Evolutionary conservation across 2,329 filamentous ascomycete species (phyloP), one percentile per base, ranked within the genome.

Genomic region (Xylaria sp.): DNA sequence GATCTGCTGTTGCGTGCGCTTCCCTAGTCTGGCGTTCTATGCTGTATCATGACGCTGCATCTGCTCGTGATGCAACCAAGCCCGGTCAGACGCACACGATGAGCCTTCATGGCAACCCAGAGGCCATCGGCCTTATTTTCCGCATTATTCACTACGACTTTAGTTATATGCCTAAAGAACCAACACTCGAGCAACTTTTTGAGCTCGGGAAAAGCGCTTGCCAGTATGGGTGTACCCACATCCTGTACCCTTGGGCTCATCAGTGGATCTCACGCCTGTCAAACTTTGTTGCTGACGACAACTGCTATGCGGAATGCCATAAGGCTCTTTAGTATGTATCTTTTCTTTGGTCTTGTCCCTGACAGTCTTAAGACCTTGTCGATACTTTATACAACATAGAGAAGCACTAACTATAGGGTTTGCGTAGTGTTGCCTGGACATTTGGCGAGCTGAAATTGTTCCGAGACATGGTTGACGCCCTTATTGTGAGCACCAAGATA

Each of bases 71-170:
- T 8, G 61, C 51, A 6, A 13, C 6, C 6, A 62, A 57, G 23
- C 13, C 43, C 4, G 48, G 20, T 8, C 46, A 60, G 10, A 7
- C 15, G 15, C 39, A 56, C 28, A 56, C 71, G 9, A 43, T 77
- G 31, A 52, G 61, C 10, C 39, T 76, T 18, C 57, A 69, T 3
- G 74, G 71, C 4, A 58, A 76, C 39, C 23, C 62, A 1, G 57
- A 71, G 20, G 75, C 76, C 1, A 59, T 76, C 8, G 55, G 58
- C 7, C 55, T 66, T 2, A 23, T 77, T 3, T 72, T 77, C 41
- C 62, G 57, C 31, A 78, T 77, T 23, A 57, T 76, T 20, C 75
- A 78, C 63, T 76, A 73, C 60, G 56, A 72, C 6, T 78, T 76
- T 58, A 48, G 9, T 3, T 43, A 68, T 12, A 71, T 77, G 2